Evolutionary conservation across 2,329 filamentous ascomycete species (phyloP), one percentile per base, ranked within the genome.

Genomic region (Tolypocladium nubicola): DNA sequence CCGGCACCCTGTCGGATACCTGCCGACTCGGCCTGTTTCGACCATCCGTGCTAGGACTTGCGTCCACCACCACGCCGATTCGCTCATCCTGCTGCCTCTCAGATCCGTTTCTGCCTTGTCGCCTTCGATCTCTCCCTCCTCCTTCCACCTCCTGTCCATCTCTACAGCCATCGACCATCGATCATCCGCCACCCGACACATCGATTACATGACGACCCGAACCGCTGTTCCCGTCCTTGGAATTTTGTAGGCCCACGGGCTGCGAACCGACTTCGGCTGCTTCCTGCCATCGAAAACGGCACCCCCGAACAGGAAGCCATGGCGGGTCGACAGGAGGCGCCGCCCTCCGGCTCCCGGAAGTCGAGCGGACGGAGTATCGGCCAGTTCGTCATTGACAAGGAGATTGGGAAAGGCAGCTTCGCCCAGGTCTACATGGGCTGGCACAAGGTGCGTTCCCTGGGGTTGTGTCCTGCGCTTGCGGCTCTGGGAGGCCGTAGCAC

Each of bases 361-460:
- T 67, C 67, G 60, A 66, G 67, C 61, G 65, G 70, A 49, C 67
- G 68, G 52, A 66, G 63, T 60, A 71, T 94, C 66, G 90, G 91
- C 64, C 85, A 88, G 67, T 97, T 95, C 73, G 82, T 83, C 66
- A 86, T 93, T 67, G 84, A 91, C 65, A 86, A 88, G 65, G 90
- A 97, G 76, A 97, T 97, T 70, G 94, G 94, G 62, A 94, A 94
- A 76, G 94, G 94, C 61, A 97, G 94, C 77, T 99, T 97, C 78
- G 94, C 94, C 63, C 91, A 91, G 64, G 94, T 99, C 63, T 97
- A 94, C 72, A 84, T 88, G 70, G 91, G 89, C 62, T 85, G 86
- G 65, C 89, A 95, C 75, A 88, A 88, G 76, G 91, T 96, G 59
- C 53, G 63, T 60, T 59, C 30, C 47, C 11, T 37, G 10, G 2